phyloP scores from a whole-genome alignment of 495 filamentous ascomycete genomes.

The Podospora pseudoanserina region DNA sequence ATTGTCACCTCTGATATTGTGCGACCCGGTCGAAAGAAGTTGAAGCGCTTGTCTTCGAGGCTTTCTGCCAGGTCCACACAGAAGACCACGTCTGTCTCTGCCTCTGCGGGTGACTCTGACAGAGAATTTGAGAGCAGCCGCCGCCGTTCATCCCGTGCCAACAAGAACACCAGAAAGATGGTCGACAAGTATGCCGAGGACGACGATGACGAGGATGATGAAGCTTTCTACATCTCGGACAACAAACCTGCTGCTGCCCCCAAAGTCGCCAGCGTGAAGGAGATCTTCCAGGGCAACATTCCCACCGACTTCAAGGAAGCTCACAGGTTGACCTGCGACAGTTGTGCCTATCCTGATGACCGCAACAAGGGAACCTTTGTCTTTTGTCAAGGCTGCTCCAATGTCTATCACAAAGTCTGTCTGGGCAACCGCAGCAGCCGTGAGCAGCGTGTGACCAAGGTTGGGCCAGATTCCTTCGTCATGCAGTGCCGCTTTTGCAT shows the following conservation, averaged over 20 bases:
- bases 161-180: slow-evolving; percentile 53
- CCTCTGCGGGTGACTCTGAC: slow-evolving; percentile 31
- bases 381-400: slow-evolving; percentile 86
- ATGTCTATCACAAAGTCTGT: slow-evolving; percentile 76
- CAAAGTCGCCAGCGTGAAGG: slow-evolving; percentile 61
- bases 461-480: slow-evolving; percentile 71
- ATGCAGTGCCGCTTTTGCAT: slow-evolving; percentile 89
- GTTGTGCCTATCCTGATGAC: slow-evolving; percentile 58
- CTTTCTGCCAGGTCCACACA: slow-evolving; percentile 7
- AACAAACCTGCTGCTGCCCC: slow-evolving; percentile 45
- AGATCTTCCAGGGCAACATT: slow-evolving; percentile 56
- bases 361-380: slow-evolving; percentile 61
- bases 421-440: slow-evolving; percentile 67
- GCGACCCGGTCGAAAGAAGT: slow-evolving; percentile 13
- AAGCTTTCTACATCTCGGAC: slow-evolving; percentile 55
- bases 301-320: slow-evolving; percentile 59
- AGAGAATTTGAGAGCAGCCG: slow-evolving; percentile 45
- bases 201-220: slow-evolving; percentile 50
- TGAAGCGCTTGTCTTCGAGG: neutral
- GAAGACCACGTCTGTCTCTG: neutral
- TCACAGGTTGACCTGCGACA: slow-evolving; percentile 69
- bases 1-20: slow-evolving; percentile 37
- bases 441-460: slow-evolving; percentile 93
- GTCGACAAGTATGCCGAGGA: slow-evolving; percentile 55
- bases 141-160: slow-evolving; percentile 52